Evolutionary conservation across 169 alveolate genomes (phyloP).

Genomic region (Plasmodium fragile): DNA sequence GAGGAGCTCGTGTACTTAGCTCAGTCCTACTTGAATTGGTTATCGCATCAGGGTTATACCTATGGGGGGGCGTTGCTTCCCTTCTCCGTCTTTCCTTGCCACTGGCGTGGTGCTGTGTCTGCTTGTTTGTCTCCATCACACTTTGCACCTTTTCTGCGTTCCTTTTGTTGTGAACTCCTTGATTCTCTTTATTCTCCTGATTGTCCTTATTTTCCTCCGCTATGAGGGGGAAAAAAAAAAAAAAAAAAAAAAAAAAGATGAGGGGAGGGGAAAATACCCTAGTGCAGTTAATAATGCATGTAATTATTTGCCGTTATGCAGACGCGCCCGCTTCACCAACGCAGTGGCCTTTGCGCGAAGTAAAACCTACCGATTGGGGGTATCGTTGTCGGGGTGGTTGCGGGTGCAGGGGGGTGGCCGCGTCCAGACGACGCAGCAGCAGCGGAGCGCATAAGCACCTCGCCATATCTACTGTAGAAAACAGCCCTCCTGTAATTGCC

Average conservation of each 20-base stretch:
- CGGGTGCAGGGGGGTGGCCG: not conserved
- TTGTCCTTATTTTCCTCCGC: not conserved
- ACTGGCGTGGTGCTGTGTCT: not conserved
- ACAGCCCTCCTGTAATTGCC: constrained; percentile 44
- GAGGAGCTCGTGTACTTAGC: not conserved
- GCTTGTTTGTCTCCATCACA: not conserved
- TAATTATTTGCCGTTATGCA: not conserved
- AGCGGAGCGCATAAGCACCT: not conserved
- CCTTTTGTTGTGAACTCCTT: not conserved
- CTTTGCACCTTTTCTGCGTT: not conserved
- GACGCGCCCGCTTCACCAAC: not conserved
- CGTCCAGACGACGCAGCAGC: not conserved
- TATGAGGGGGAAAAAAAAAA: not conserved
- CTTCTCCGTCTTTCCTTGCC: not conserved
- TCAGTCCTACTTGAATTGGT: not conserved
- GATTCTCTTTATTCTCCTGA: too few species aligned
- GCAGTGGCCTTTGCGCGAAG: not conserved
- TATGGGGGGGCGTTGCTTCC: not conserved
- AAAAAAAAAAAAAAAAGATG: not conserved
- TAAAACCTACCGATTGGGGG: constrained; percentile 1
- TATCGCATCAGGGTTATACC: not conserved
- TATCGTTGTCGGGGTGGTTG: not conserved
- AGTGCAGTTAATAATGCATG: not conserved
- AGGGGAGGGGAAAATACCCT: not conserved
- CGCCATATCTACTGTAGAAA: constrained; percentile 9